phyloP scores from a whole-genome alignment of 768 basidiomycete genomes.

The Phylloporus sp. region DNA sequence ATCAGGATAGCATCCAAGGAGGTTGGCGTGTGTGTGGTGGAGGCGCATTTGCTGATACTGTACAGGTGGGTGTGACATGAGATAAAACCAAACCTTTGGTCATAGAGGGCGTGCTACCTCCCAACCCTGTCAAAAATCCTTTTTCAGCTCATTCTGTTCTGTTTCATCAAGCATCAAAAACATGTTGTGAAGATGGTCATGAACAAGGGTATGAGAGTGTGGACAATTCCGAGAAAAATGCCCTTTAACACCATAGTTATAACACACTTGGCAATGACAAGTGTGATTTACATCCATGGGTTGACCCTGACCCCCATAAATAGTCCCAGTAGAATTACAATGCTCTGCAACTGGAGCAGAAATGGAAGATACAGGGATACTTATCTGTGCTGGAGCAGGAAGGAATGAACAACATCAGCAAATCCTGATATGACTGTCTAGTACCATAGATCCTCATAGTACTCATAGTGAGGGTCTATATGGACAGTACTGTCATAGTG shows the following conservation, averaged over 20 bases:
- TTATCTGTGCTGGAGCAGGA: no score
- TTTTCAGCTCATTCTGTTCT: neutral
- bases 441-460: no score
- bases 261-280: neutral
- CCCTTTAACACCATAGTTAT: neutral
- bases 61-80: neutral
- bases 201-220: neutral
- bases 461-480: no score
- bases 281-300: constrained; percentile 15
- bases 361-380: neutral
- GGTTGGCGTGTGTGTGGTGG: neutral
- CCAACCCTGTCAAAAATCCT: constrained; percentile 4
- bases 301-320: constrained; percentile 9
- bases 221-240: neutral
- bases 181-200: neutral
- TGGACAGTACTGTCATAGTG: no score
- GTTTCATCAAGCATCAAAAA: neutral
- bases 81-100: neutral
- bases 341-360: neutral
- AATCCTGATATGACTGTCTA: no score
- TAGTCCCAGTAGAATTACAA: no score
- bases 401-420: no score
- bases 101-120: neutral
- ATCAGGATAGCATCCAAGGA: constrained; percentile 8
- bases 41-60: neutral